Evolutionary conservation across 208 protist genomes (phyloP), one percentile per base, ranked within the genome.

Genomic region (Leishmania turanica): DNA sequence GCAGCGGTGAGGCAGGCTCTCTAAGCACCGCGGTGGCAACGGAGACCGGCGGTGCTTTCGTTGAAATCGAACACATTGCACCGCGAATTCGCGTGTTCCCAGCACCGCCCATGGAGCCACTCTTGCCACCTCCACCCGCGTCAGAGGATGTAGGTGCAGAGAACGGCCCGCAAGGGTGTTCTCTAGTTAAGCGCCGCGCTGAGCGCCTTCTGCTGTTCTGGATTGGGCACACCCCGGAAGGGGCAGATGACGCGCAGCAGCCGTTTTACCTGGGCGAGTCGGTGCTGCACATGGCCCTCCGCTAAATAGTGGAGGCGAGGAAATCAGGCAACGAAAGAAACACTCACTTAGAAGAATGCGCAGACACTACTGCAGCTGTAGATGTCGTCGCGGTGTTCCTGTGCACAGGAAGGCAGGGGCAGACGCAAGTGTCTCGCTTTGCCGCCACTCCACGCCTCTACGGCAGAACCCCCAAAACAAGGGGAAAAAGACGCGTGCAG

Each of bases 171-270:
- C 42, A 53, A 54, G 51, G 2, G 27, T 45, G 49, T 17, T 40
- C 80, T 76, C 71, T 65, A 11, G 64, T 89, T 17, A 60, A 75
- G 42, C 17, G 34, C 8, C 79, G 90, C 0, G 62, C 91, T 7
- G 93, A 91, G 62, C 71, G 82, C 4, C 71, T 96, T 56, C 77
- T 97, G n/a, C 84, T 97, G 5, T 97, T 97, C 77, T 97, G 94
- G 94, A 95, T 96, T 76, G 94, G 92, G 17, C 84, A 89, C 78
- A 83, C 94, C 27, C 88, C 87, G 7, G 81, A 83, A 5, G 77
- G 79, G 34, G 81, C 85, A 34, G 70, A 83, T 19, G 89, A 92
- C 74, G 71, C 15, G 1, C 69, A 77, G 49, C 89, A 97, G 75
- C 94, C 94, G 0, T 89, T 92, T 84, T 97, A 97, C 82, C 60